Percentiles rank a stretch among this genome's conserved stretches.
phyloP scores from a whole-genome alignment of 805 yeast genomes.

The Barnettozyma siamensis region DNA sequence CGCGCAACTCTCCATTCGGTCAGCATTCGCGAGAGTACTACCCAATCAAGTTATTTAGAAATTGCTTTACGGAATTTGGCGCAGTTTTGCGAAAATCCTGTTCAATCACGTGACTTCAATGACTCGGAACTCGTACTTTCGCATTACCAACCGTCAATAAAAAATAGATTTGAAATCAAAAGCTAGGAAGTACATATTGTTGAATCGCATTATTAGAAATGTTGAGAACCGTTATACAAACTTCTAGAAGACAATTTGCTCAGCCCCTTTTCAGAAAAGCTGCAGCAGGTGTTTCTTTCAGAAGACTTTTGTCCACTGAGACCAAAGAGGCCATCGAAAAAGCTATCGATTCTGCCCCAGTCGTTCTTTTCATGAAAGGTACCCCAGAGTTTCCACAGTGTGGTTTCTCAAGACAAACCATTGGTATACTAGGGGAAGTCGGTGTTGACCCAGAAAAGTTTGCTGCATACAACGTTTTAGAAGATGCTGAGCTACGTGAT shows the following conservation, averaged over 20 bases:
- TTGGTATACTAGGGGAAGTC: constrained; percentile 88
- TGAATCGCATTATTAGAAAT: no score
- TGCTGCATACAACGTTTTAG: constrained; percentile 95
- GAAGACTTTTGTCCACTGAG: constrained; percentile 63
- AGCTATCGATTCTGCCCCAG: constrained; percentile 87
- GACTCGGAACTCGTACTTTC: no score
- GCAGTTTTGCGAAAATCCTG: no score
- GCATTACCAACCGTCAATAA: no score
- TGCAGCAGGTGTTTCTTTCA: constrained; percentile 7
- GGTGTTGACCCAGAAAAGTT: constrained; percentile 96
- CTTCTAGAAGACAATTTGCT: constrained; percentile 6
- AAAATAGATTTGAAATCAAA: neutral
- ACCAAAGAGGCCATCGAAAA: constrained; percentile 77
- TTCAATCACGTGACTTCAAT: no score
- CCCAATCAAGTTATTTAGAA: no score
- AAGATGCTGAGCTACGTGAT: constrained; percentile 87
- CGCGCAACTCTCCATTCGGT: no score
- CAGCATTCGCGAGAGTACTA: no score
- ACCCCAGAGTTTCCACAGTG: constrained; percentile 98
- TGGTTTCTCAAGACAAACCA: constrained; percentile 94
- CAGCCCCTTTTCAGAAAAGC: constrained; percentile 12
- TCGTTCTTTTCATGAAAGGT: constrained; percentile 96
- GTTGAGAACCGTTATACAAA: constrained; percentile 5
- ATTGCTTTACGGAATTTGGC: no score
- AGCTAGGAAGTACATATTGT: neutral